A percentile compares a stretch with the other conserved stretches of the same genome.
Evolutionary conservation across 805 yeast genomes (phyloP).

Genomic region (Candida chauliodis): DNA sequence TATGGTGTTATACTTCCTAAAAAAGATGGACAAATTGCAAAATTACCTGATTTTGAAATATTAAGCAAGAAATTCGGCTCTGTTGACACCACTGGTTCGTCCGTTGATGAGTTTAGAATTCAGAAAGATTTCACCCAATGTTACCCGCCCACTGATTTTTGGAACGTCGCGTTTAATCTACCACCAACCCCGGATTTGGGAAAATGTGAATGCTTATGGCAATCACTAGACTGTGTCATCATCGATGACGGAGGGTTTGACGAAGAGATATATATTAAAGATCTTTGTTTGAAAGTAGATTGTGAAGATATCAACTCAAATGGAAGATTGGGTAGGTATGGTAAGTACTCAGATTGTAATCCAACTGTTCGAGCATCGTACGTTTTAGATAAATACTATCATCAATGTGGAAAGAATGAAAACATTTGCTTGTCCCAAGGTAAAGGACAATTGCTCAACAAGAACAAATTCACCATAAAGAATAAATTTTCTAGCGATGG

Average conservation of each 20-base stretch:
- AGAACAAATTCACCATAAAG: conserved; percentile 14
- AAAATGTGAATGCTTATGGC: conserved; percentile 41
- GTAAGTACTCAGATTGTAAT: conserved; percentile 39
- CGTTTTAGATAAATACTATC: conserved; percentile 35
- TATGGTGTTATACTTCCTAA: conserved; percentile 34
- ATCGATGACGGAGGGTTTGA: conserved; percentile 21
- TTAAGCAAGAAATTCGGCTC: conserved; percentile 21
- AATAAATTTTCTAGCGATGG: conserved; percentile 21
- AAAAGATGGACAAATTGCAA: conserved; percentile 21
- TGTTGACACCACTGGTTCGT: conserved; percentile 18
- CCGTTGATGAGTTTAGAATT: conserved; percentile 1
- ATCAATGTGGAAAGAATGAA: conserved; percentile 16
- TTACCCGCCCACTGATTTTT: conserved; percentile 4
- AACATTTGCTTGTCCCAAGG: conserved; percentile 24
- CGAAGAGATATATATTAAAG: conserved; percentile 19
- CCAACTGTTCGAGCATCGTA: conserved; percentile 36
- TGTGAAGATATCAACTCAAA: conserved; percentile 38
- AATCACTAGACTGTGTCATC: conserved; percentile 36
- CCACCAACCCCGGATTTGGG: conserved; percentile 22
- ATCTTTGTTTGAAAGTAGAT: conserved; percentile 34
- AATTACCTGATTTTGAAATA: conserved; percentile 27
- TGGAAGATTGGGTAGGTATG: conserved; percentile 37
- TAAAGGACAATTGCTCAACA: conserved; percentile 15
- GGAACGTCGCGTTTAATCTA: conserved; percentile 17
- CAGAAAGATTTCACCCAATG: background rate